These are phyloP conservation scores for Calonectria fujianensis DNA, from an alignment of 2,329 filamentous ascomycete genomes.

Conservation along the genomic window DNA sequence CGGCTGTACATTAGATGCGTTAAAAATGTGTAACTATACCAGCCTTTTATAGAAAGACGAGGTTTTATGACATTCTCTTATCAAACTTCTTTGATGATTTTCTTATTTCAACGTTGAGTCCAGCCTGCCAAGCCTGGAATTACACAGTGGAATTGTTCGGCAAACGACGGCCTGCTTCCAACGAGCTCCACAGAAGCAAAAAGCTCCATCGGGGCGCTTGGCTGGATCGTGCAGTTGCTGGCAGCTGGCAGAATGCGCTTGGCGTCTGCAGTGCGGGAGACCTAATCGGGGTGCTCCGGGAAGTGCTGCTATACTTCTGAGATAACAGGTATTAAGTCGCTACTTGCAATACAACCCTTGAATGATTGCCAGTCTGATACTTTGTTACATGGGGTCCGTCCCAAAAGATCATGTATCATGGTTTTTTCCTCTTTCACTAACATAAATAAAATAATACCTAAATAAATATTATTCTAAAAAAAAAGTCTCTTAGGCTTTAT, in stretches of 20 bases:
- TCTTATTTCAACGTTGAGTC: neutral
- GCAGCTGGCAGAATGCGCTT: constrained; percentile 39
- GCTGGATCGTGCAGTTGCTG: constrained; percentile 14
- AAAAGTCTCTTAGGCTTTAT: too few species aligned
- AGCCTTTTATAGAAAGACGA: constrained; percentile 52
- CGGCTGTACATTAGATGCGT: constrained; percentile 56
- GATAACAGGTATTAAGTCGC: constrained; percentile 9
- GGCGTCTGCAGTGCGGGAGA: constrained; percentile 32
- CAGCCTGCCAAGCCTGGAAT: too few species aligned
- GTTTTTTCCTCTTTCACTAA: too few species aligned
- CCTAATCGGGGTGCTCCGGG: constrained; percentile 34
- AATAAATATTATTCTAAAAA: too few species aligned
- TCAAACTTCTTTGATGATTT: neutral
- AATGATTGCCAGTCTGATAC: too few species aligned
- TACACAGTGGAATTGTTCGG: neutral
- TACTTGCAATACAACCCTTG: neutral
- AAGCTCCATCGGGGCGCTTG: neutral
- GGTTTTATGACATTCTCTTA: constrained; percentile 34
- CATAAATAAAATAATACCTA: too few species aligned
- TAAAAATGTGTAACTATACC: constrained; percentile 57
- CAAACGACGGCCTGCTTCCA: constrained; percentile 20
- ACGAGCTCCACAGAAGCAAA: constrained; percentile 9
- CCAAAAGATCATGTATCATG: too few species aligned
- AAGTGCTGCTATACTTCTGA: constrained; percentile 43
- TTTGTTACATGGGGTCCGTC: too few species aligned